Conservation (phyloP, 768 basidiomycete genomes). For the Baorangia bicolor region DNA sequence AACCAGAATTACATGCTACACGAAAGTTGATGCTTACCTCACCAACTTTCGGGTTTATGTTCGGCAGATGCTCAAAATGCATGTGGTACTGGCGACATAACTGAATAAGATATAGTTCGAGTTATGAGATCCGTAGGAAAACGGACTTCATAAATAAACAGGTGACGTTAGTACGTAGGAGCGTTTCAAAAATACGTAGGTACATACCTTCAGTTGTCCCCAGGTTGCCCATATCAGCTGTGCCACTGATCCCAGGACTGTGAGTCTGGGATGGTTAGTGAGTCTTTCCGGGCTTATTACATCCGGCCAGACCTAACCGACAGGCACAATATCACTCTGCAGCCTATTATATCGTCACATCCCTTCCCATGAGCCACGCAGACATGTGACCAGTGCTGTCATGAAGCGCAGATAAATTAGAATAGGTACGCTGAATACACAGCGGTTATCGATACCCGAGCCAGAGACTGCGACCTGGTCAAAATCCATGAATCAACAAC, state of each 20-base stretch:
- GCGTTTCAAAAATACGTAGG: neutral
- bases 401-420: neutral
- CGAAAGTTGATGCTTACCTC: constrained; percentile 4
- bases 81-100: neutral
- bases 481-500: neutral
- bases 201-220: neutral
- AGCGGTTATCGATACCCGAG: neutral
- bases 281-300: neutral
- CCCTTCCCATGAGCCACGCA: neutral
- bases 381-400: neutral
- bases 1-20: neutral
- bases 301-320: neutral
- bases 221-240: no score
- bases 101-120: neutral
- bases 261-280: neutral
- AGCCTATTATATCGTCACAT: neutral
- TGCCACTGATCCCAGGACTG: neutral
- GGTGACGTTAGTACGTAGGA: no score
- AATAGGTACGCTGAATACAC: neutral
- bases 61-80: neutral
- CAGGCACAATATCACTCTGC: neutral
- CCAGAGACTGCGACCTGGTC: neutral
- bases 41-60: neutral
- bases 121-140: neutral
- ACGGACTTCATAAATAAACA: neutral